Base-by-base conservation (phyloP, 176 grass and related monocot genomes). In the Oryza coarctata region DNA sequence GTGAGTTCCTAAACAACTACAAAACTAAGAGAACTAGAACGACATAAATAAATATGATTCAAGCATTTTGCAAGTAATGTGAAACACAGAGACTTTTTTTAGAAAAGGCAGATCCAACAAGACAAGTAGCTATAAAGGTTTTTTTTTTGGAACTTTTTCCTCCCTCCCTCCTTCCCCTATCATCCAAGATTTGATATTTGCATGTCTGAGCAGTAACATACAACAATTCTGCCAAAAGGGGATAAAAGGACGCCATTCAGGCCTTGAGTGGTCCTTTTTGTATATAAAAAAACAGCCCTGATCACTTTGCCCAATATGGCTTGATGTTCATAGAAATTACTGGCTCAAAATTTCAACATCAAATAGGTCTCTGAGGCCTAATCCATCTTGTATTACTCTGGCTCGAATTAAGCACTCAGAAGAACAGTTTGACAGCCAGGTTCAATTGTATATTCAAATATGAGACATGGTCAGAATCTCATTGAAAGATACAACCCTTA, bases 401-500 rank as follows among this genome's bases (percentile, higher is more conserved):
- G n/a, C 17, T 52, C 32, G 71, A 29, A 52, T 71, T 76, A 77
- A 47, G 18, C 0, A 9, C 12, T 63, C 30, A 71, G 63, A 47
- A 44, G 7, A 80, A 50, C 20, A 74, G 76, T 36, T 34, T 34
- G 39, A 63, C 8, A 75, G 25, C 15, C 15, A 70, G 20, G 40
- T 64, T 70, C 29, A 18, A 49, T 55, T 23, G 25, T 70, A 84
- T 38, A 49, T 36, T 74, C 52, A 71, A 34, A 71, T 71, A 12
- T 32, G 12, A 29, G 34, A 76, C 40, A 66, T 80, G 11, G 30
- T 79, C 70, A 72, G 64, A 1, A 57, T 80, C 79, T 64, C 55
- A 76, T 71, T 20, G 4, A 32, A 79, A 52, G 26, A 61, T 81
- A 73, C 44, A 71, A 3, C n/a, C 12, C 20, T 38, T 76, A 93